Evolutionary conservation across 352 stramenopile species (phyloP), one percentile per base, ranked within the genome.

Genomic region (Globisporangium nagaii): DNA sequence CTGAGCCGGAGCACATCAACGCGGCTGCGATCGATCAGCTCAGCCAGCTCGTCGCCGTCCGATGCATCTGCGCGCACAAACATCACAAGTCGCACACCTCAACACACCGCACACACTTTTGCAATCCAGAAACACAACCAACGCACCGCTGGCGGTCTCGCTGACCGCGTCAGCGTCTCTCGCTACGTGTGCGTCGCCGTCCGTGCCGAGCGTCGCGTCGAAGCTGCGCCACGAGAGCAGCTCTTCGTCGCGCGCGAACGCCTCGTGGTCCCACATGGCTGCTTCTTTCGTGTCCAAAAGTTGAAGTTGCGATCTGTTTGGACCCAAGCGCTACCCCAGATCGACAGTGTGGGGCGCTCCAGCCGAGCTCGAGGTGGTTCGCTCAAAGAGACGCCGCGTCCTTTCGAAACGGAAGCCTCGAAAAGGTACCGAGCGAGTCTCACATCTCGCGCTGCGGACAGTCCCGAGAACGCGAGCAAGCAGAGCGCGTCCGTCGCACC

Each of bases 151-250:
- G 19, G 37, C 27, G 19, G 37, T 60, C 27, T 66, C 60, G 37
- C 60, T 65, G 25, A 53, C 17, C 4, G 4, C 54, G 30, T 58
- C 36, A 8, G n/a, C 12, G 15, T 36, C 39, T 5, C 22, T 55
- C 37, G 10, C 24, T 25, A 4, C 15, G n/a, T n/a, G n/a, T n/a
- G n/a, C n/a, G n/a, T 12, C 17, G 50, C 40, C 13, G 22, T 70
- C 58, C 0, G 48, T 22, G 9, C 49, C 44, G 7, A 58, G 58
- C 30, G 57, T 36, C 10, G 66, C 70, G 46, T 72, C 66, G 2
- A 76, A 56, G 53, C 65, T 76, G 37, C 65, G 65, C 68, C 65
- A 76, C 30, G 68, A 76, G 55, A 76, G 54, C 58, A 66, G 32
- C 28, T 76, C 68, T 35, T 76, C 68, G 34, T 76, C 62, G 30